A percentile compares a stretch with the other conserved stretches of the same genome.
phyloP scores from a whole-genome alignment of 2,329 filamentous ascomycete genomes.

The Talaromyces pinophilus region DNA sequence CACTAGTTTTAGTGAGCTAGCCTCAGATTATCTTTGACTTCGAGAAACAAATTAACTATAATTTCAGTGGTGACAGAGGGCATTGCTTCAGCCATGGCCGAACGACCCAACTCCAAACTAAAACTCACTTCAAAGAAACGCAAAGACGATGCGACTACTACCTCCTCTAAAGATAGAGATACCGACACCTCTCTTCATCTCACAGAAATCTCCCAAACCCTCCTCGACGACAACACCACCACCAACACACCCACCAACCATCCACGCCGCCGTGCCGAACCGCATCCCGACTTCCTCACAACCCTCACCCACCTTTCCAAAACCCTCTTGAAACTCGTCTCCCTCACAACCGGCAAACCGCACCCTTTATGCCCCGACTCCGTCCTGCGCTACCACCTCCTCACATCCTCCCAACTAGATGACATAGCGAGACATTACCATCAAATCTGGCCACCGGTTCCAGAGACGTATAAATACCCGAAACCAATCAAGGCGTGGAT shows the following conservation, averaged over 20 bases:
- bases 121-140: neutral
- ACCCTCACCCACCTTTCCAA: neutral
- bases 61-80: neutral
- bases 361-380: constrained; percentile 44
- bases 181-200: neutral
- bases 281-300: neutral
- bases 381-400: constrained; percentile 44
- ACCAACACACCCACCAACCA: neutral
- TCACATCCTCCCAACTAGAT: constrained; percentile 45
- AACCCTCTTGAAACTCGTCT: constrained; percentile 31
- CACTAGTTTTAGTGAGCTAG: neutral
- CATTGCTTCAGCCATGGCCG: neutral
- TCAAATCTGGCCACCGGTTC: constrained; percentile 41
- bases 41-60: neutral
- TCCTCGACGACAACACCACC: neutral
- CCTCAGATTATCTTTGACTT: neutral
- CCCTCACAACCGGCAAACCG: constrained; percentile 36
- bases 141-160: neutral
- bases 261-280: too few relatives aligned
- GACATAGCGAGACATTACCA: constrained; percentile 46
- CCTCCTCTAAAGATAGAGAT: neutral
- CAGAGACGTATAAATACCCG: constrained; percentile 40
- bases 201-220: neutral
- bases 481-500: constrained; percentile 35
- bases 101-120: neutral